These are phyloP conservation scores for Cyberlindnera americana DNA, from an alignment of 805 yeast genomes.

Conservation along the genomic window DNA sequence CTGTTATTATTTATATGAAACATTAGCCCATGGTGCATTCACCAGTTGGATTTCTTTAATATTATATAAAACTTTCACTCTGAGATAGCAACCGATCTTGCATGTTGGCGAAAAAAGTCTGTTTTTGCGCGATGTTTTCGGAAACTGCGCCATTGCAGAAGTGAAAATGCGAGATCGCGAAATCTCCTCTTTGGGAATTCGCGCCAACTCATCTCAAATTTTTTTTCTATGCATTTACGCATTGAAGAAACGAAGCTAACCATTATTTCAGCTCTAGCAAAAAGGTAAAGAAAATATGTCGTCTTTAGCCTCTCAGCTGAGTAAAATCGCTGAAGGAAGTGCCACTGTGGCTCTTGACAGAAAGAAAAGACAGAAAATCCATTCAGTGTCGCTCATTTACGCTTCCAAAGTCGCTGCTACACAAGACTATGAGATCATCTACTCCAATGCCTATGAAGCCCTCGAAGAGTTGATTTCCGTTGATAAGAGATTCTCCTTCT, in stretches of 20 bases:
- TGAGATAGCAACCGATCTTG: no score
- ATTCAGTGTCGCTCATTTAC: conserved; percentile 82
- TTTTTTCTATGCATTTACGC: no score
- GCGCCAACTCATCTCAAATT: conserved; percentile 3
- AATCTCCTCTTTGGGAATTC: background rate
- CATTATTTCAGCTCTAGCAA: no score
- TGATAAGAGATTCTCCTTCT: conserved; percentile 72
- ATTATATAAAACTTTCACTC: no score
- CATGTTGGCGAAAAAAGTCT: no score
- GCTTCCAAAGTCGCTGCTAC: conserved; percentile 87
- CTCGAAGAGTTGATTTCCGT: conserved; percentile 65
- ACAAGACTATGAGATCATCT: conserved; percentile 86
- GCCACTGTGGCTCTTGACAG: conserved; percentile 80
- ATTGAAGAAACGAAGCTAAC: no score
- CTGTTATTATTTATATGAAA: no score
- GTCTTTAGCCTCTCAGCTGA: conserved; percentile 79
- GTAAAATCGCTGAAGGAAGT: conserved; percentile 59
- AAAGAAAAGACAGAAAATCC: conserved; percentile 80
- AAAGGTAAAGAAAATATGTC: conserved; percentile 31
- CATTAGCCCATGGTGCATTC: no score
- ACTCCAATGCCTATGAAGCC: conserved; percentile 68
- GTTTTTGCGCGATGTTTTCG: no score
- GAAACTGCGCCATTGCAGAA: background rate
- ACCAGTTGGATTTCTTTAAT: no score
- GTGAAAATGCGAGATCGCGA: background rate